Evolutionary conservation across 192 early-diverging fungal genomes (phyloP).

Genomic region (Umbelopsis ramanniana): DNA sequence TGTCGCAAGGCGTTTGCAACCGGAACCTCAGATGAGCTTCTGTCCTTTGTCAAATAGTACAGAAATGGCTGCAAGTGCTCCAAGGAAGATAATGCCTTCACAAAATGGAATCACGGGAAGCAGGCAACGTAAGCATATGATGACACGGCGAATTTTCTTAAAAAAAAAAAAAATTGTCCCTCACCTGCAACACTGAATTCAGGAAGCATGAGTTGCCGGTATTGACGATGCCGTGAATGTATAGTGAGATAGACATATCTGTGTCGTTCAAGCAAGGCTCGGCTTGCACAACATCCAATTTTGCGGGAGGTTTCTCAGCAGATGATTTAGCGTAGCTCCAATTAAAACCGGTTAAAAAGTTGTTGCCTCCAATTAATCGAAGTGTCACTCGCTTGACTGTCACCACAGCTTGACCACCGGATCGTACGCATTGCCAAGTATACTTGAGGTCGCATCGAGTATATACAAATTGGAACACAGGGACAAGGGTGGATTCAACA

Average conservation of each 20-base stretch:
- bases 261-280: background rate
- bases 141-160: background rate
- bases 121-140: conserved; percentile 18
- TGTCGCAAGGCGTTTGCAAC: conserved; percentile 26
- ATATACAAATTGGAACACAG: conserved; percentile 19
- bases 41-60: background rate
- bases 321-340: conserved; percentile 6
- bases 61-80: background rate
- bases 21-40: conserved; percentile 6
- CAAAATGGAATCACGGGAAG: conserved; percentile 9
- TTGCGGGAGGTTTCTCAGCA: background rate
- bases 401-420: conserved; percentile 3
- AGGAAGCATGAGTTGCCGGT: conserved; percentile 94
- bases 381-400: conserved; percentile 8
- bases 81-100: conserved; percentile 3
- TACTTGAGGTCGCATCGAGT: conserved; percentile 16
- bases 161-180: background rate
- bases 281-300: background rate
- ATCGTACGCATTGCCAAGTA: conserved; percentile 10
- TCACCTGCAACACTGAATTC: conserved; percentile 90
- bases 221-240: conserved; percentile 78
- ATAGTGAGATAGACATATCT: background rate
- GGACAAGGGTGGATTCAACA: conserved; percentile 4
- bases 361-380: conserved; percentile 17
- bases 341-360: conserved; percentile 19